phyloP scores from a whole-genome alignment of 352 stramenopile species.

The Globisporangium parvum region DNA sequence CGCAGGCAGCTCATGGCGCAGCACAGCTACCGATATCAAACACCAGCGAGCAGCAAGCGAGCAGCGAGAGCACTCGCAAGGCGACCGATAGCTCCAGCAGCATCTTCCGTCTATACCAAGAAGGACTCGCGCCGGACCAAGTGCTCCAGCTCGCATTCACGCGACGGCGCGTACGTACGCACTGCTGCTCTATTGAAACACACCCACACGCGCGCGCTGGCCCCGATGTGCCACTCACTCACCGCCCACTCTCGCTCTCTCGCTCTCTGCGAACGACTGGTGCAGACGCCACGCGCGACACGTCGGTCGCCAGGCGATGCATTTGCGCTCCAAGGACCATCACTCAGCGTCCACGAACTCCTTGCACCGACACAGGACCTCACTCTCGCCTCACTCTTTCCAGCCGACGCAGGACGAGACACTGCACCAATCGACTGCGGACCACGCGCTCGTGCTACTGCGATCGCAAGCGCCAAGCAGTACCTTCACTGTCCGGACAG shows the following conservation, averaged over 20 bases:
- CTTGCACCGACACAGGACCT: constrained; percentile 21
- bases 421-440: neutral
- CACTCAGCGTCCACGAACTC: constrained; percentile 28
- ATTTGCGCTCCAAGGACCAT: constrained; percentile 43
- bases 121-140: constrained; percentile 40
- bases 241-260: no score
- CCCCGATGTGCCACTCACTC: no score
- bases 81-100: neutral
- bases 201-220: no score
- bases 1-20: neutral
- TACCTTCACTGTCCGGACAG: constrained; percentile 24
- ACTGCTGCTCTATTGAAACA: neutral
- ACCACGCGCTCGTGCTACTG: neutral
- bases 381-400: constrained; percentile 7
- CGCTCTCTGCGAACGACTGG: neutral
- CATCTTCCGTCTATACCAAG: constrained; percentile 65
- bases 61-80: no score
- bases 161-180: constrained; percentile 22
- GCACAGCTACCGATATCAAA: no score
- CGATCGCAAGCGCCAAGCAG: constrained; percentile 16
- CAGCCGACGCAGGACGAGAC: neutral
- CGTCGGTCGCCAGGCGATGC: constrained; percentile 26
- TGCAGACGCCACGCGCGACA: constrained; percentile 15
- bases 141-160: constrained; percentile 57
- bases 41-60: neutral